A percentile compares a stretch with the other conserved stretches of the same genome.
Conservation (phyloP, 257 asterid genomes). For the Leptodermis oblonga region DNA sequence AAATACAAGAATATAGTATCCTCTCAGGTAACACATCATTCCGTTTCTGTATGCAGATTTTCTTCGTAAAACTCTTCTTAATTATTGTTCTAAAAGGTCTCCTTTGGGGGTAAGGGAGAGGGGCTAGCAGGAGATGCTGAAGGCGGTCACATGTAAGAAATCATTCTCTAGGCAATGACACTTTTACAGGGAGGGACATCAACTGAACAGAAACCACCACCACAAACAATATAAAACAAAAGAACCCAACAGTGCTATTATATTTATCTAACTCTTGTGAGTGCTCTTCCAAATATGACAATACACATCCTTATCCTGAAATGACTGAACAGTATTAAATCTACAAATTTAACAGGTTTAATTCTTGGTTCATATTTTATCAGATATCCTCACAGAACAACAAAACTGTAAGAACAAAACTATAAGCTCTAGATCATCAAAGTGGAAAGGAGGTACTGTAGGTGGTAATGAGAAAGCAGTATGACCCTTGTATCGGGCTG, state of each 20-base stretch:
- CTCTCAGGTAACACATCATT: not conserved
- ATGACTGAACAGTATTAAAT: too few species aligned
- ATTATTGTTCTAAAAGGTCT: not conserved
- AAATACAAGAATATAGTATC: not conserved
- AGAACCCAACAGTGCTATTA: too few species aligned
- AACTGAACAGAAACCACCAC: not conserved
- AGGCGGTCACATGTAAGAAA: not conserved
- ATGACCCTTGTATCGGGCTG: constrained; percentile 63
- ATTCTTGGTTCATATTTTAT: not conserved
- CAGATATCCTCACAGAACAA: not conserved
- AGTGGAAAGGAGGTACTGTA: not conserved
- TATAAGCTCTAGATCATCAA: not conserved
- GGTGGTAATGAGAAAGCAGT: not conserved
- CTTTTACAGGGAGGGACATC: not conserved
- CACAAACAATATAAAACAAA: not conserved
- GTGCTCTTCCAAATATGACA: too few species aligned
- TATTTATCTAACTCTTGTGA: too few species aligned
- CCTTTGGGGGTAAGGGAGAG: not conserved
- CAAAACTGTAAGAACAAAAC: too few species aligned
- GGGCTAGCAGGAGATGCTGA: not conserved
- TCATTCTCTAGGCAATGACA: not conserved
- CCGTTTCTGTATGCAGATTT: not conserved
- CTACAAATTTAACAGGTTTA: too few species aligned
- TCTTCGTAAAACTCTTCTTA: not conserved
- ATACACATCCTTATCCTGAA: not conserved